Percentiles rank a stretch among this genome's conserved stretches.
Evolutionary conservation across 2,329 filamentous ascomycete species (phyloP).

Genomic region (Pseudocercospora eumusae): DNA sequence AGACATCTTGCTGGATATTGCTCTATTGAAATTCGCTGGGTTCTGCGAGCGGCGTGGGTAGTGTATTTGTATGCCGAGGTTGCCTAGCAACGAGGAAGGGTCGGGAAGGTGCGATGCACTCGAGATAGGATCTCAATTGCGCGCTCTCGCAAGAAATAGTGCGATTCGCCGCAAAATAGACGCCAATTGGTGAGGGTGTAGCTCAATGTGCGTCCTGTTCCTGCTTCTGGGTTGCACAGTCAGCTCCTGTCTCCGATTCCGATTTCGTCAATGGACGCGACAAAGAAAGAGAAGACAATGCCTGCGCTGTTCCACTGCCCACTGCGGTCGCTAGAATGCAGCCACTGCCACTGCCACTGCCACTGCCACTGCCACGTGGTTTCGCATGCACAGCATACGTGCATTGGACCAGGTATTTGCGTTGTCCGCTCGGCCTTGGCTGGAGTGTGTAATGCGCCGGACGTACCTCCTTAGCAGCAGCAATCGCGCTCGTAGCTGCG

Average conservation of each 20-base stretch:
- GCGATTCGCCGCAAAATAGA: not conserved
- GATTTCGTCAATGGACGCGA: conserved; percentile 21
- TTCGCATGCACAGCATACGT: conserved; percentile 20
- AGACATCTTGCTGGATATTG: conserved; percentile 26
- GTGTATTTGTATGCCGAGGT: not conserved
- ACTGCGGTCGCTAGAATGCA: conserved; percentile 18
- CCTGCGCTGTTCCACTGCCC: not conserved
- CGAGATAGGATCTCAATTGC: not conserved
- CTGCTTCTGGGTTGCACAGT: conserved; percentile 27
- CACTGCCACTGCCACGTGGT: conserved; percentile 26
- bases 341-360: conserved; percentile 25
- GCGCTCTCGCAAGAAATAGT: not conserved
- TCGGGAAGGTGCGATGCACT: conserved; percentile 9
- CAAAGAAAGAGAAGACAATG: conserved; percentile 17
- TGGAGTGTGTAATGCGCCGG: not conserved
- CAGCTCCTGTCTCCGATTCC: conserved; percentile 21
- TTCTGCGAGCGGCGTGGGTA: not conserved
- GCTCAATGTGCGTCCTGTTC: conserved; percentile 13
- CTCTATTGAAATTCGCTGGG: conserved; percentile 3
- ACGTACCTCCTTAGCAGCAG: conserved; percentile 2
- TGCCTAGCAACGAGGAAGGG: conserved; percentile 8
- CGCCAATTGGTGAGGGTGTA: conserved; percentile 1
- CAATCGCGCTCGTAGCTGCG: not conserved
- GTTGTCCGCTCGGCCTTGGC: not conserved
- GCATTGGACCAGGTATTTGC: conserved; percentile 19